A percentile compares a stretch with the other conserved stretches of the same genome.
These are phyloP conservation scores for Cutaneotrichosporon dermatis DNA, from an alignment of 1,284 basidiomycete genomes.

Conservation along the genomic window DNA sequence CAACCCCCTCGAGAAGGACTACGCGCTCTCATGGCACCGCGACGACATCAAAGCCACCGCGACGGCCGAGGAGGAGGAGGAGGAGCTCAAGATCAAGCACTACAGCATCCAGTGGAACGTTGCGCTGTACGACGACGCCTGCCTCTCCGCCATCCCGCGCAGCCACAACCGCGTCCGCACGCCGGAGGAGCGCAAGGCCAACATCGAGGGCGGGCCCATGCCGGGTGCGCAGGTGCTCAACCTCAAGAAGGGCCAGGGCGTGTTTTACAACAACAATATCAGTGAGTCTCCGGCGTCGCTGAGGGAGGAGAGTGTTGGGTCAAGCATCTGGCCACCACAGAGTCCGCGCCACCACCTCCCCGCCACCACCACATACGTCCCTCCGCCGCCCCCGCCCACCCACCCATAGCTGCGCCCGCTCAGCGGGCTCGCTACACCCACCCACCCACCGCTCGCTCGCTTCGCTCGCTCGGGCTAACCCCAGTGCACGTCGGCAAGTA, in stretches of 20 bases:
- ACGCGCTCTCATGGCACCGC: constrained; percentile 76
- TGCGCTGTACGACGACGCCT: constrained; percentile 69
- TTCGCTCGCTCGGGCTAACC: not conserved
- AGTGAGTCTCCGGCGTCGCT: constrained; percentile 53
- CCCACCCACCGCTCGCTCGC: too few relatives aligned
- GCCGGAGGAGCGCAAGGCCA: constrained; percentile 59
- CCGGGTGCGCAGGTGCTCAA: constrained; percentile 61
- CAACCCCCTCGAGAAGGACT: constrained; percentile 63
- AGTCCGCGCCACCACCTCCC: too few relatives aligned
- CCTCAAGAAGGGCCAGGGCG: constrained; percentile 66
- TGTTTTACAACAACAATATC: constrained; percentile 78
- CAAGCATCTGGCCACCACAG: too few relatives aligned
- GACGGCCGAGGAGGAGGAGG: constrained; percentile 60
- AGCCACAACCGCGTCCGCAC: constrained; percentile 63
- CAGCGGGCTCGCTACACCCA: too few relatives aligned
- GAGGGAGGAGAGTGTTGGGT: too few relatives aligned
- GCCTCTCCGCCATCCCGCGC: constrained; percentile 68
- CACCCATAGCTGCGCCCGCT: too few relatives aligned
- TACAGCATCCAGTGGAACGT: constrained; percentile 79
- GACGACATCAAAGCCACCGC: constrained; percentile 68
- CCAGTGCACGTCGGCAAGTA: constrained; percentile 50
- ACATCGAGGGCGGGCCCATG: constrained; percentile 60
- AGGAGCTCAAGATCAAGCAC: constrained; percentile 60
- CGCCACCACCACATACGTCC: too few relatives aligned
- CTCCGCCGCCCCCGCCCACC: too few relatives aligned